Evolutionary conservation across 345 rosid species (phyloP).

Genomic region (Triadica sebifera): DNA sequence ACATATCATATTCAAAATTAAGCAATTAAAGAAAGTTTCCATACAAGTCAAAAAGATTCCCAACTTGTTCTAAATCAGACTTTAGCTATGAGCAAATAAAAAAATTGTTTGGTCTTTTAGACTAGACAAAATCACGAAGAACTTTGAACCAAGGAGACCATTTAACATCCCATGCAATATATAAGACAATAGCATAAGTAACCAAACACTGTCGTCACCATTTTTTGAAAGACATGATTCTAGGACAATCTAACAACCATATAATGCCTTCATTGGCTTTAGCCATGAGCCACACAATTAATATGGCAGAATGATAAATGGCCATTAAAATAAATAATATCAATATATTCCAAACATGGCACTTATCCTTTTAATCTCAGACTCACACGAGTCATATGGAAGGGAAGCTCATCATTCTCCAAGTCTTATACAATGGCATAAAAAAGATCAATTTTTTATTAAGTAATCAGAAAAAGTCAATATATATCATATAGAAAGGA

Average conservation of each 20-base stretch:
- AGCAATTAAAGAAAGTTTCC: neutral
- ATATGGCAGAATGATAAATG: too few species aligned
- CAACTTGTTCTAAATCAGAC: neutral
- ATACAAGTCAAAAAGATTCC: neutral
- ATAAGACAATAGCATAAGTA: neutral
- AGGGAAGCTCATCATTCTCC: constrained; percentile 71
- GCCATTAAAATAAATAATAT: neutral
- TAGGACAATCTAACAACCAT: neutral
- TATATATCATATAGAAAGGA: neutral
- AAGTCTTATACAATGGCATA: constrained; percentile 33
- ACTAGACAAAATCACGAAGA: neutral
- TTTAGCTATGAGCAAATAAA: neutral
- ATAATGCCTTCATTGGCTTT: neutral
- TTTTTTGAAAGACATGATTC: neutral
- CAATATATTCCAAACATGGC: neutral
- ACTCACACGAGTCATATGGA: constrained; percentile 53
- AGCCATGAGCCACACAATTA: too few species aligned
- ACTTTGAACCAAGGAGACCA: neutral
- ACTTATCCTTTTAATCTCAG: constrained; percentile 55
- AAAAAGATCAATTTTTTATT: constrained; percentile 1
- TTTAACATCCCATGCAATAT: neutral
- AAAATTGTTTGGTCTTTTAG: neutral
- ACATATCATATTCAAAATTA: neutral
- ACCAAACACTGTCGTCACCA: neutral
- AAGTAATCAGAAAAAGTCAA: neutral